Base-by-base conservation (phyloP, 371 early-diverging fungal species). In the Apophysomyces ossiformis region DNA sequence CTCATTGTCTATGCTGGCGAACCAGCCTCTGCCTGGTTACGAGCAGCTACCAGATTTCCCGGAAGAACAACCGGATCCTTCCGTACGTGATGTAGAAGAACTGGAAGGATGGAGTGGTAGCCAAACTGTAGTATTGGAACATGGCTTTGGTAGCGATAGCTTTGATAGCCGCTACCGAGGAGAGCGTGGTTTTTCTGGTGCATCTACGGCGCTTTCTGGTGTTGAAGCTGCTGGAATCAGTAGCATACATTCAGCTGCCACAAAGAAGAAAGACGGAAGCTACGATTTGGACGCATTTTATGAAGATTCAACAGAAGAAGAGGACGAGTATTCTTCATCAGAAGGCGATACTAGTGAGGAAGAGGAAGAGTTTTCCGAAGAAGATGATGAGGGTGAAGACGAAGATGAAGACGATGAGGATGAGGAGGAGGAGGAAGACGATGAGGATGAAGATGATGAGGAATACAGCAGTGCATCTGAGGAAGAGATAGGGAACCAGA, bases 11-110 rank as follows among this genome's bases (percentile, higher is more conserved):
- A 85, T 95, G 67, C 77, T 92, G 8, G 73, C 95, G 58, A 86
- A 89, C 65, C 86, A 88, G n/a, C 69, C 84, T 3, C 76, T 93
- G 39, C 78, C 82, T 8, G 95, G 92, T 5, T 96, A 96, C 73
- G 86, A 87, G 45, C 85, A 92, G 8, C 78, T 97, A 57, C 91
- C 95, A 5, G 90, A 91, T 57, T 97, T 95, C 90, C 91, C 97
- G 1, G 67, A 82, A 13, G 84, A 76, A 9, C 84, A 87, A 57
- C 92, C 94, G 0, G 91, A 93, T 74, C 65, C 87, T 0, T 74
- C 84, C 1, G 87, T 90, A 5, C 87, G 94, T 68, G 86, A 76
- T 72, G 76, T 77, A 8, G 76, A 77, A 43, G 82, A 83, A 58
- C 57, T 83, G 2, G 80, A 63, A 61, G 85, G 77, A 59, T 75